phyloP scores from a whole-genome alignment of 1,284 basidiomycete genomes.

The Leccinum huronense region DNA sequence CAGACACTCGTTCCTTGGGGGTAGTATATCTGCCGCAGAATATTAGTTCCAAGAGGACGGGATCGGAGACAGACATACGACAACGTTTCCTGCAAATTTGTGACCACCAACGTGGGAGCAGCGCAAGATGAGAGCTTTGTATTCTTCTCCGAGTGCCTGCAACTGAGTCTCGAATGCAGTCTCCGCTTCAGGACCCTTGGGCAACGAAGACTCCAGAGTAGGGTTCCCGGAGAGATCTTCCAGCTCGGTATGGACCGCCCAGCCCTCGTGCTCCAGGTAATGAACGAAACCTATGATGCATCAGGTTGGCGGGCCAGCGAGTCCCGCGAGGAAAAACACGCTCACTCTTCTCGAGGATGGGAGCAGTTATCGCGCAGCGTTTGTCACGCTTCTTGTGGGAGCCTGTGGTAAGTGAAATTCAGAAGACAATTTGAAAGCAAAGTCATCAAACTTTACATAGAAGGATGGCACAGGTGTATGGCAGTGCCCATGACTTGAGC shows the following conservation, averaged over 20 bases:
- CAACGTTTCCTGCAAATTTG: slow-evolving; percentile 88
- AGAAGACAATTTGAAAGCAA: background rate
- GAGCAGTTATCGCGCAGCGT: slow-evolving; percentile 83
- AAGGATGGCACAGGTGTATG: slow-evolving; percentile 73
- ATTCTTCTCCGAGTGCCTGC: slow-evolving; percentile 49
- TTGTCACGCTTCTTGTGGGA: slow-evolving; percentile 92
- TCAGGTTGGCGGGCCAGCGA: slow-evolving; percentile 7
- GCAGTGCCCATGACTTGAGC: slow-evolving; percentile 70
- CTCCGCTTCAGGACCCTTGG: slow-evolving; percentile 38
- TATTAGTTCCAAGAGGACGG: background rate
- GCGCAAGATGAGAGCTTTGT: slow-evolving; percentile 74
- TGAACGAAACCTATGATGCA: slow-evolving; percentile 53
- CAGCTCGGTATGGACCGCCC: slow-evolving; percentile 72
- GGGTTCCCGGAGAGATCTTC: slow-evolving; percentile 60
- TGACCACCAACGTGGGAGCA: slow-evolving; percentile 91
- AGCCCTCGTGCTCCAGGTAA: slow-evolving; percentile 63
- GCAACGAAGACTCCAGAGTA: slow-evolving; percentile 53
- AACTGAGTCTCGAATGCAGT: slow-evolving; percentile 46
- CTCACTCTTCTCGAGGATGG: slow-evolving; percentile 73
- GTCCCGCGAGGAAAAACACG: background rate
- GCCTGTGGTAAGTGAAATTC: slow-evolving; percentile 47
- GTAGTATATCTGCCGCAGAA: slow-evolving; percentile 68
- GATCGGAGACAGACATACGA: slow-evolving; percentile 47
- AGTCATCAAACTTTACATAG: slow-evolving; percentile 59
- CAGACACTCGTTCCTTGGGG: slow-evolving; percentile 83